Conservation (phyloP, 106 monocot species). For the Vanilla planifolia region DNA sequence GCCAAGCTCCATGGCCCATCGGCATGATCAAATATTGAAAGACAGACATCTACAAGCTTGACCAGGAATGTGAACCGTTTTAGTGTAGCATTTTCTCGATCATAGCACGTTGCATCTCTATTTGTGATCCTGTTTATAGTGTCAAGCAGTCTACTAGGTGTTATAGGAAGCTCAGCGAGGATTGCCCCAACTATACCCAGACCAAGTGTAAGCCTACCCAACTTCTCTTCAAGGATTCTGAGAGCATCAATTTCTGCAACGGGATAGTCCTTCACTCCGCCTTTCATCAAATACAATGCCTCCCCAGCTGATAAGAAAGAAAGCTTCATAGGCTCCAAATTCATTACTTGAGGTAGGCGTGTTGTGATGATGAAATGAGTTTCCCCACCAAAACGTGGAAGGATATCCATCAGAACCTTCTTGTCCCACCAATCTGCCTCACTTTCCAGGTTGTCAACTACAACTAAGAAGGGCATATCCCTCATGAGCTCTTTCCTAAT, state of each 20-base stretch:
- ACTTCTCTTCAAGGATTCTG: constrained; percentile 71
- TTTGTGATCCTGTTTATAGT: constrained; percentile 68
- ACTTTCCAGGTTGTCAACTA: constrained; percentile 85
- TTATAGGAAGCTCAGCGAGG: constrained; percentile 75
- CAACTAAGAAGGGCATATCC: constrained; percentile 76
- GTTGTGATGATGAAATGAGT: constrained; percentile 89
- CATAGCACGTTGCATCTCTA: constrained; percentile 37
- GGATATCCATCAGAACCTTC: constrained; percentile 66
- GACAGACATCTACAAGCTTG: constrained; percentile 85
- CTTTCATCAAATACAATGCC: constrained; percentile 86
- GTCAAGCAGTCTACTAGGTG: constrained; percentile 80
- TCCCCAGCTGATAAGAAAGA: constrained; percentile 80
- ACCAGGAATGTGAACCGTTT: constrained; percentile 44
- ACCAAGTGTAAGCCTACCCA: constrained; percentile 77
- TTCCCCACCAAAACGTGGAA: constrained; percentile 81
- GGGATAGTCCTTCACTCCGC: constrained; percentile 63
- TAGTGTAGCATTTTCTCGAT: constrained; percentile 37
- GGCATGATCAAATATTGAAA: constrained; percentile 93
- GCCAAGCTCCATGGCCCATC: constrained; percentile 78
- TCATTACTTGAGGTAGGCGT: constrained; percentile 69
- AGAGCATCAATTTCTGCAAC: constrained; percentile 73
- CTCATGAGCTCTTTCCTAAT: constrained; percentile 72
- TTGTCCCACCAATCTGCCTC: constrained; percentile 96
- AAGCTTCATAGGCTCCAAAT: constrained; percentile 84
- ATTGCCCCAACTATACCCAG: constrained; percentile 74